phyloP scores from a whole-genome alignment of 106 monocot species.

The Gastrodia elata region DNA sequence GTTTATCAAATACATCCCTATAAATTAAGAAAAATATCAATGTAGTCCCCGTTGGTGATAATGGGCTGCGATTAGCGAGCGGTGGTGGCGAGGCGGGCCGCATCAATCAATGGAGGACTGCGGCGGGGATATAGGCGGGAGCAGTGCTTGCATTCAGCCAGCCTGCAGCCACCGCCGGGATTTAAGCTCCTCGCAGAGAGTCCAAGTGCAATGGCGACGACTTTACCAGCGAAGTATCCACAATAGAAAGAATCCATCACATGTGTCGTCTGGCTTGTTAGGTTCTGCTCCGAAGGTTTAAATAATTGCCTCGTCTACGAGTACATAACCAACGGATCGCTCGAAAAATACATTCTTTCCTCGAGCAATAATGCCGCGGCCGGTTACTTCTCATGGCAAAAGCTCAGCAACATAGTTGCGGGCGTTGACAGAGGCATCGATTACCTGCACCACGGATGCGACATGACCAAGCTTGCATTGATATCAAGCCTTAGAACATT shows the following conservation, averaged over 20 bases:
- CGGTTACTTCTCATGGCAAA: conserved; percentile 6
- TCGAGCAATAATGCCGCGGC: neutral
- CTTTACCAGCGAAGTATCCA: conserved; percentile 49
- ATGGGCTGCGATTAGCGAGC: too few species aligned
- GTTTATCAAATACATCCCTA: too few species aligned
- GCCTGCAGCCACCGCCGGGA: too few species aligned
- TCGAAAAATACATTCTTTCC: conserved; percentile 32
- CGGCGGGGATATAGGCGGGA: too few species aligned
- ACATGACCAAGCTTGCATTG: conserved; percentile 22
- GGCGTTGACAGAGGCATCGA: conserved; percentile 16
- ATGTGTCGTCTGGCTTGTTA: conserved; percentile 25
- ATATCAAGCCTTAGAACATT: conserved; percentile 26
- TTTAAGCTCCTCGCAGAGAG: conserved; percentile 26
- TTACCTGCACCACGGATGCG: conserved; percentile 22
- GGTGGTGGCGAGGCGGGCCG: too few species aligned
- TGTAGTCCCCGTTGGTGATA: too few species aligned
- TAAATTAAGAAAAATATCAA: too few species aligned
- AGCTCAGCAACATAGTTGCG: conserved; percentile 9
- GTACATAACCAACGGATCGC: conserved; percentile 39
- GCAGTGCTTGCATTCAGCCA: too few species aligned
- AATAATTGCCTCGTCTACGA: conserved; percentile 34
- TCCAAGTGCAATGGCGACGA: conserved; percentile 30
- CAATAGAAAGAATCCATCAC: conserved; percentile 49
- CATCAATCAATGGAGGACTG: too few species aligned
- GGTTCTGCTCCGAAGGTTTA: conserved; percentile 41